Evolutionary conservation across 495 filamentous ascomycete species (phyloP).

Genomic region (Aspergillus biplanus): DNA sequence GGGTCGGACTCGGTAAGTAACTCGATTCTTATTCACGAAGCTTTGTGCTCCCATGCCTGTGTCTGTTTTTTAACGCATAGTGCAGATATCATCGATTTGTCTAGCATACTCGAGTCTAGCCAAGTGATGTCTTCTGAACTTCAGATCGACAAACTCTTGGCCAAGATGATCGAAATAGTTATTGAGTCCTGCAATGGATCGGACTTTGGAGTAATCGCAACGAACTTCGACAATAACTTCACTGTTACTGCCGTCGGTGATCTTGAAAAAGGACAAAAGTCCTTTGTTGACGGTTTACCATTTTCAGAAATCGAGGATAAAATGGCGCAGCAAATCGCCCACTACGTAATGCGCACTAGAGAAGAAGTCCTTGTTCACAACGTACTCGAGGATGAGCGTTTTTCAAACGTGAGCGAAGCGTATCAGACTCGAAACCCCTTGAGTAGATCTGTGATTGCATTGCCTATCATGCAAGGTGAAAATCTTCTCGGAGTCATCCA

Average conservation of each 20-base stretch:
- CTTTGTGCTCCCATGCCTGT: constrained; percentile 14
- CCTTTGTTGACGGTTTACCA: constrained; percentile 63
- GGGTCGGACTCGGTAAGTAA: constrained; percentile 46
- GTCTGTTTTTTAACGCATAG: constrained; percentile 32
- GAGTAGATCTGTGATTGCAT: constrained; percentile 79
- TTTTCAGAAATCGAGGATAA: constrained; percentile 65
- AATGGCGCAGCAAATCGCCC: constrained; percentile 76
- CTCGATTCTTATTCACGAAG: background rate
- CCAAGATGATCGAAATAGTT: constrained; percentile 90
- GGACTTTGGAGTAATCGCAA: constrained; percentile 76
- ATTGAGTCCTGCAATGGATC: constrained; percentile 83
- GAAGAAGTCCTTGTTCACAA: constrained; percentile 85
- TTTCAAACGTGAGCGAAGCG: constrained; percentile 75
- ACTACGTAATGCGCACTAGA: constrained; percentile 82
- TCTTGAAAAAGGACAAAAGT: constrained; percentile 60
- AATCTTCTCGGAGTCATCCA: constrained; percentile 84
- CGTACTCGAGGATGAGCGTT: constrained; percentile 81
- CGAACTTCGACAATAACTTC: constrained; percentile 73
- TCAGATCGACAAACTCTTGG: constrained; percentile 78
- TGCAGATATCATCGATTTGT: constrained; percentile 80
- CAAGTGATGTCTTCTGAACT: constrained; percentile 91
- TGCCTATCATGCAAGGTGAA: constrained; percentile 80
- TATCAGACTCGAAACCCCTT: constrained; percentile 69
- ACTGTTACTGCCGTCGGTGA: constrained; percentile 78
- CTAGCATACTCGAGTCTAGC: constrained; percentile 83